These are phyloP conservation scores for Magnaporthiopsis incrustans DNA, from an alignment of 2,329 filamentous ascomycete species.

Conservation along the genomic window DNA sequence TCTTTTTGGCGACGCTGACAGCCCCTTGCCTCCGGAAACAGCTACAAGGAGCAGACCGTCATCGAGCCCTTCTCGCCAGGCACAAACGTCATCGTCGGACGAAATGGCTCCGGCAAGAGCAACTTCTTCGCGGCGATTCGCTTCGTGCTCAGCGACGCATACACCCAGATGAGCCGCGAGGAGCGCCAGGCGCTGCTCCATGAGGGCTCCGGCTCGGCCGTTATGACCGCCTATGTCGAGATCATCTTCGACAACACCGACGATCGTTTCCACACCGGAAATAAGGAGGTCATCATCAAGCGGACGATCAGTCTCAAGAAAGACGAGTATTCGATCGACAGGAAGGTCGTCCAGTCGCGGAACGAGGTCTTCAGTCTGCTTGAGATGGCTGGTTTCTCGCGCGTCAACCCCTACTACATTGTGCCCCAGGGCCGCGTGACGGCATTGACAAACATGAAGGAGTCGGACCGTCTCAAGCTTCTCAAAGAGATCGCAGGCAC, in stretches of 20 bases:
- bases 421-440: slow-evolving; percentile 96
- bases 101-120: slow-evolving; percentile 98
- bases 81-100: slow-evolving; percentile 96
- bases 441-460: slow-evolving; percentile 96
- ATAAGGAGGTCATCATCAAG: slow-evolving; percentile 81
- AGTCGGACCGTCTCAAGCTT: slow-evolving; percentile 73
- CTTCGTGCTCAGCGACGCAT: slow-evolving; percentile 96
- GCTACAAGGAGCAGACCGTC: slow-evolving; percentile 99
- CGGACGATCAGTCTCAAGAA: slow-evolving; percentile 96
- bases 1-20: slow-evolving; percentile 13
- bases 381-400: slow-evolving; percentile 92
- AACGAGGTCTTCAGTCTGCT: slow-evolving; percentile 90
- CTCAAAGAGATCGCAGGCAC: slow-evolving; percentile 98
- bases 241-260: slow-evolving; percentile 98
- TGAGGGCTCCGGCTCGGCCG: slow-evolving; percentile 92
- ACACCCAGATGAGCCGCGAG: slow-evolving; percentile 90
- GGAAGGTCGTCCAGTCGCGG: slow-evolving; percentile 84
- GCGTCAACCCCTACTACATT: slow-evolving; percentile 98
- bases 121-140: slow-evolving; percentile 99
- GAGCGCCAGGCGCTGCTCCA: slow-evolving; percentile 95
- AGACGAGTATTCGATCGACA: slow-evolving; percentile 95
- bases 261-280: slow-evolving; percentile 88
- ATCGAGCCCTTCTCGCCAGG: slow-evolving; percentile 97
- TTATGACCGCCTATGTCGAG: slow-evolving; percentile 99
- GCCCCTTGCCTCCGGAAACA: slow-evolving; percentile 26